Percentiles rank a stretch among this genome's conserved stretches.
Conservation (phyloP, 2,329 filamentous ascomycete genomes). For the Sporothrix mexicana region DNA sequence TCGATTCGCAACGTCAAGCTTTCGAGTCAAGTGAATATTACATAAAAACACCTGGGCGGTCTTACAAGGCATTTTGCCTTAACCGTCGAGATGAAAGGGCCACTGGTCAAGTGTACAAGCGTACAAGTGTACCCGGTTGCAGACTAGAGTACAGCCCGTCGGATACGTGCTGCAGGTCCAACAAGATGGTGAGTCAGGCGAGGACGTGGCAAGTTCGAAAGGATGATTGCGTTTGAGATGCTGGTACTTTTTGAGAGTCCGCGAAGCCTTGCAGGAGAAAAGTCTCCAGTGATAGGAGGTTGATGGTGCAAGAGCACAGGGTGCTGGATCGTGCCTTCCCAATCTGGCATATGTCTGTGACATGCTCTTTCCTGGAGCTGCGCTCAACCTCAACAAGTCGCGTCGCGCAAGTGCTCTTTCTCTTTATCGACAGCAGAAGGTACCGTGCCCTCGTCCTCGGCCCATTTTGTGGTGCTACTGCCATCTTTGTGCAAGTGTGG, state of each 20-base stretch:
- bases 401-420: conserved; percentile 2
- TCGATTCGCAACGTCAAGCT: not conserved
- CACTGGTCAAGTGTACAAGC: not conserved
- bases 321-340: conserved; percentile 32
- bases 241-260: too few relatives aligned
- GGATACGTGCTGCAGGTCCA: conserved; percentile 1
- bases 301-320: not conserved
- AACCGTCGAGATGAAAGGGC: not conserved
- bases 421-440: not conserved
- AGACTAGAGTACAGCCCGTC: not conserved
- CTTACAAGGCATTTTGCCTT: not conserved
- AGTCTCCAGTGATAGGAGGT: conserved; percentile 4
- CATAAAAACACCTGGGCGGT: not conserved
- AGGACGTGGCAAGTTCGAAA: not conserved
- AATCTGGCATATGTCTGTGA: conserved; percentile 24
- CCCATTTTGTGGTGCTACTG: conserved; percentile 5
- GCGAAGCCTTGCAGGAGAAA: not conserved
- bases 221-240: too few relatives aligned
- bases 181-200: not conserved
- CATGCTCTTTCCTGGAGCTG: conserved; percentile 15
- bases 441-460: conserved; percentile 1
- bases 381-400: not conserved
- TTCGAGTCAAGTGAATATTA: not conserved
- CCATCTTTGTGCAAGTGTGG: not conserved
- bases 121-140: not conserved